phyloP scores from a whole-genome alignment of 768 basidiomycete genomes.

The Macrolepiota dolichaula region DNA sequence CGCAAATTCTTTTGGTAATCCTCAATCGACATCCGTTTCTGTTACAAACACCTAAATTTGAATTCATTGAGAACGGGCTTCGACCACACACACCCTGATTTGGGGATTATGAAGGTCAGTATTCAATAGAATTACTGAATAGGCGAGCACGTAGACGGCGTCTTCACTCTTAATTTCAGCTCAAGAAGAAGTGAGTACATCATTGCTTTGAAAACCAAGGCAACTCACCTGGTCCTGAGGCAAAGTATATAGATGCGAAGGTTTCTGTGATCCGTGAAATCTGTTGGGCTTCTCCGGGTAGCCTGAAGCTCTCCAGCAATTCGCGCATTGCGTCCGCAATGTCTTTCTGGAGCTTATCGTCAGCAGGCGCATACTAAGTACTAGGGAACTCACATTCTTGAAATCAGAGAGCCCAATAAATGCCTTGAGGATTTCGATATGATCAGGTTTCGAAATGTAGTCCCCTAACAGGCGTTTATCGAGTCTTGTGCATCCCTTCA shows the following conservation, averaged over 20 bases:
- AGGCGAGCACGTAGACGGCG: slow-evolving; percentile 90
- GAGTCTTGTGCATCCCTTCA: slow-evolving; percentile 79
- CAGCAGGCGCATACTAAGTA: background rate
- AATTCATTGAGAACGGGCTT: too few species aligned
- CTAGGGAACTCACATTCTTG: slow-evolving; percentile 55
- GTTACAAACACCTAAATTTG: background rate
- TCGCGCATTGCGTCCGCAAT: slow-evolving; percentile 96
- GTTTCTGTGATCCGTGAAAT: slow-evolving; percentile 92
- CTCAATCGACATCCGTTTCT: slow-evolving; percentile 97
- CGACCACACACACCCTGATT: slow-evolving; percentile 63
- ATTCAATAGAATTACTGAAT: slow-evolving; percentile 97
- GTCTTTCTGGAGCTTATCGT: slow-evolving; percentile 60
- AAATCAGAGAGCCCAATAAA: slow-evolving; percentile 92
- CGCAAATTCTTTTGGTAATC: slow-evolving; percentile 91
- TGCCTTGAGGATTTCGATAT: slow-evolving; percentile 77
- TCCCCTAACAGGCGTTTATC: slow-evolving; percentile 95
- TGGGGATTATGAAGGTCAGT: slow-evolving; percentile 97
- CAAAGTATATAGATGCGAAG: slow-evolving; percentile 90
- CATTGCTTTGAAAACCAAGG: background rate
- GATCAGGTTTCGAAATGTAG: slow-evolving; percentile 87
- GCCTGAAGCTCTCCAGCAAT: slow-evolving; percentile 86
- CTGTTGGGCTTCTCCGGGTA: slow-evolving; percentile 95
- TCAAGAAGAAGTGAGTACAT: slow-evolving; percentile 24
- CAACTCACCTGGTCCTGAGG: slow-evolving; percentile 69
- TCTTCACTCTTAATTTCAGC: slow-evolving; percentile 90